Evolutionary conservation across 2,329 filamentous ascomycete genomes (phyloP).

Genomic region (Cytospora leucostoma): DNA sequence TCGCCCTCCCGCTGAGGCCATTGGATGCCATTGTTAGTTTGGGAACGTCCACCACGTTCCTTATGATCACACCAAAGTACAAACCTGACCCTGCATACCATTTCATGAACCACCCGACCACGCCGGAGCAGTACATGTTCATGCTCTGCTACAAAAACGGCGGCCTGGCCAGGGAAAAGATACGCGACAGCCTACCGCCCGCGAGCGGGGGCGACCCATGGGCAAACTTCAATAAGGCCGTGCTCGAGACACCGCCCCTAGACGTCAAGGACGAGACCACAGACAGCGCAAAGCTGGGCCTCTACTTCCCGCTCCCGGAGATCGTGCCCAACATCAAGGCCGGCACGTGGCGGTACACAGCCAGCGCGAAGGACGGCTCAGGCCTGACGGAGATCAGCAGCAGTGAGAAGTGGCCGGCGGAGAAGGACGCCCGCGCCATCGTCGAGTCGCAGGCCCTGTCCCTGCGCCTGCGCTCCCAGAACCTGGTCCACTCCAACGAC

Average conservation of each 20-base stretch:
- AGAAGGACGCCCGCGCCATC: constrained; percentile 80
- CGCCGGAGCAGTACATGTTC: constrained; percentile 93
- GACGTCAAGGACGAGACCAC: constrained; percentile 52
- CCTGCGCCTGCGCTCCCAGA: constrained; percentile 80
- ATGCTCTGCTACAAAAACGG: constrained; percentile 99
- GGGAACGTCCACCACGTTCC: constrained; percentile 93
- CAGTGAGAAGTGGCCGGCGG: constrained; percentile 49
- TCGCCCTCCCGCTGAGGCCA: constrained; percentile 82
- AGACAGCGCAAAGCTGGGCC: constrained; percentile 75
- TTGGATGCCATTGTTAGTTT: constrained; percentile 93
- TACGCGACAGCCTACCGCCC: constrained; percentile 75
- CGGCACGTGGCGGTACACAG: constrained; percentile 83
- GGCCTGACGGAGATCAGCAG: constrained; percentile 43
- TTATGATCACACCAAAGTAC: constrained; percentile 95
- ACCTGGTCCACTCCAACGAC: constrained; percentile 62
- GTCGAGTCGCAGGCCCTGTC: constrained; percentile 95
- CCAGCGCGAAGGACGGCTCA: constrained; percentile 54
- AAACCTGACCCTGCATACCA: constrained; percentile 88
- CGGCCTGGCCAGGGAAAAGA: constrained; percentile 84
- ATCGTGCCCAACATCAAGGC: constrained; percentile 89
- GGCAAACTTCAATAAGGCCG: constrained; percentile 76
- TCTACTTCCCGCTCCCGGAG: constrained; percentile 95
- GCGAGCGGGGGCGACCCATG: constrained; percentile 60
- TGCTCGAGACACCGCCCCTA: constrained; percentile 69
- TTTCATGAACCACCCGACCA: constrained; percentile 97